phyloP scores from a whole-genome alignment of 177 flowering plant species.

The Vitis hybrid region DNA sequence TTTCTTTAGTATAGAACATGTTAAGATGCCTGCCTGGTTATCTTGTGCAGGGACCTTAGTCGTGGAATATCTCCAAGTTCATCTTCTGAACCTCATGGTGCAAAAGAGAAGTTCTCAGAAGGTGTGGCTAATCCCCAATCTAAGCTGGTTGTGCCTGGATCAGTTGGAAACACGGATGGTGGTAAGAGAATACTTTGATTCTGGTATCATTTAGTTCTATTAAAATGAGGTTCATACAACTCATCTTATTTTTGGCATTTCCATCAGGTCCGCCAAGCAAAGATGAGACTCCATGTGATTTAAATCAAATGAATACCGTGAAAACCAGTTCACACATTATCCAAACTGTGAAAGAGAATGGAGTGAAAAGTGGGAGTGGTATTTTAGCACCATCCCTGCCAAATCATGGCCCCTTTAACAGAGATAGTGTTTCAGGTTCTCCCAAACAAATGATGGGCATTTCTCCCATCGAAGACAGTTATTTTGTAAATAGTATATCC shows the following conservation, averaged over 20 bases:
- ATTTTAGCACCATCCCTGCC: slow-evolving; percentile 21
- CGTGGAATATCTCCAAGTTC: slow-evolving; percentile 15
- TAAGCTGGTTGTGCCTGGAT: slow-evolving; percentile 20
- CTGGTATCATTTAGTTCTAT: neutral
- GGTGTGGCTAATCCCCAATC: slow-evolving; percentile 16
- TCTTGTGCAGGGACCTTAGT: slow-evolving; percentile 22
- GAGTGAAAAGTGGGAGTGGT: slow-evolving; percentile 10
- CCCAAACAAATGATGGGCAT: slow-evolving; percentile 14
- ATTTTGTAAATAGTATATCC: slow-evolving; percentile 18
- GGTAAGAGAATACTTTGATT: slow-evolving; percentile 15
- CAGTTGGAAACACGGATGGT: slow-evolving; percentile 23
- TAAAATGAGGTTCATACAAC: neutral
- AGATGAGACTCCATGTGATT: neutral
- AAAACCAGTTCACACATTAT: slow-evolving; percentile 13
- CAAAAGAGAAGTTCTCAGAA: slow-evolving; percentile 19
- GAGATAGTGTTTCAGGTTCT: slow-evolving; percentile 14
- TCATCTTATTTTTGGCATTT: neutral
- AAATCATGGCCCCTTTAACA: slow-evolving; percentile 20
- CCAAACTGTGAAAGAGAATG: slow-evolving; percentile 14
- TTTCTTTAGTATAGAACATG: neutral
- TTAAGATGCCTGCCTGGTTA: neutral
- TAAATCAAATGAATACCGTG: neutral
- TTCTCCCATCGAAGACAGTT: slow-evolving; percentile 23
- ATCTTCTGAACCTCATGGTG: slow-evolving; percentile 18
- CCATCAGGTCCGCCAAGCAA: slow-evolving; percentile 5